Evolutionary conservation across 2,329 filamentous ascomycete genomes (phyloP).

Genomic region (Gaeumannomyces sp.): DNA sequence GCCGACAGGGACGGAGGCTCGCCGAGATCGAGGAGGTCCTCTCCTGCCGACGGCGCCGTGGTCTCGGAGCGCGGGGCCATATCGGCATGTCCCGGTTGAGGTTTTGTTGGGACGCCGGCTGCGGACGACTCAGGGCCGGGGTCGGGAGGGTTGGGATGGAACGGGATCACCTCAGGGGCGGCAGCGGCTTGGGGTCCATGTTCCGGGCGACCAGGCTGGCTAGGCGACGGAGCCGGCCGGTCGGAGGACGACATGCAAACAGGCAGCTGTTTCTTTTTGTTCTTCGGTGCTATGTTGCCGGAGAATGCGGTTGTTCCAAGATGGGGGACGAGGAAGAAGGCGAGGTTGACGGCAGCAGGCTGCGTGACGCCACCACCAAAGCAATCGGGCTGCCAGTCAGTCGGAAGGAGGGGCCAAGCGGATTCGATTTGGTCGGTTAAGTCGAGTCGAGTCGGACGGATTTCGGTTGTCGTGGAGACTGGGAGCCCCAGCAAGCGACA

Average conservation of each 20-base stretch:
- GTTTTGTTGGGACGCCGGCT: not conserved
- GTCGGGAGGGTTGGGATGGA: not conserved
- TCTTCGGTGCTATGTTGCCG: not conserved
- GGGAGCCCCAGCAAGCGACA: no score
- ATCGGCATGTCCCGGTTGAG: not conserved
- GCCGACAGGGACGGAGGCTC: conserved; percentile 6
- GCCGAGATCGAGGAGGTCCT: conserved; percentile 6
- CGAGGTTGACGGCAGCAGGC: no score
- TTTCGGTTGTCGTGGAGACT: no score
- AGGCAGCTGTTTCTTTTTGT: not conserved
- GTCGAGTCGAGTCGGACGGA: no score
- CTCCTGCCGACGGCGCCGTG: not conserved
- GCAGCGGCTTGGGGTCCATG: conserved; percentile 6
- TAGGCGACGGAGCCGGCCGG: conserved; percentile 5
- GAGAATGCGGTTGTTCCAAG: no score
- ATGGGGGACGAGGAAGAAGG: no score
- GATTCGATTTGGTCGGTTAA: no score
- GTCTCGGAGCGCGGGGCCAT: conserved; percentile 6
- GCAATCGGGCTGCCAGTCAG: no score
- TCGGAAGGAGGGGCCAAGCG: no score
- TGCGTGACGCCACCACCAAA: no score
- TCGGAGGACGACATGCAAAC: conserved; percentile 10
- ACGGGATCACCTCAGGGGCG: conserved; percentile 7
- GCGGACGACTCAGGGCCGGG: not conserved
- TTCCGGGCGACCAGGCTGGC: conserved; percentile 5